Conservation (phyloP, 2,329 filamentous ascomycete species). For the Ophiostoma sp. region DNA sequence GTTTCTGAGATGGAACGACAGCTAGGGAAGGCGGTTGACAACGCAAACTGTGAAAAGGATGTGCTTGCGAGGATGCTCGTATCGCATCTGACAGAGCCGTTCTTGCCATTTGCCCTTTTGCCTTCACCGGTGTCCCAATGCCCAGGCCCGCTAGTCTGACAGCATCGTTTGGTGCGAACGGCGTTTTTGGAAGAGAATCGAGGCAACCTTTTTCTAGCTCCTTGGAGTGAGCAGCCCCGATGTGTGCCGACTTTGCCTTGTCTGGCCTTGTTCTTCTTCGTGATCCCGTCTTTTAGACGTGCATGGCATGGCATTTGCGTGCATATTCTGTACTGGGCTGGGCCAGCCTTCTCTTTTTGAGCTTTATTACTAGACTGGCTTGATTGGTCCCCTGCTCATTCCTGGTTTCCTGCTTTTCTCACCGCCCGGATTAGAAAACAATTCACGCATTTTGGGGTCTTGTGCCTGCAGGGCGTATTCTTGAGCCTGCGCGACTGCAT, state of each 20-base stretch:
- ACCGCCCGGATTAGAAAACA: slow-evolving; percentile 9
- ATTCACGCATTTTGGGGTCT: not conserved
- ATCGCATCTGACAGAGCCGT: not conserved
- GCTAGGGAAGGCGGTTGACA: not conserved
- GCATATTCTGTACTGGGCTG: not conserved
- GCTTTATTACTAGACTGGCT: too few relatives aligned
- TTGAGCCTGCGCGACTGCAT: not conserved
- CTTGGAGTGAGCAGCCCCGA: not conserved
- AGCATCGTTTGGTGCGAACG: not conserved
- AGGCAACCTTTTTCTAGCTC: not conserved
- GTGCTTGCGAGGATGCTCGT: too few relatives aligned
- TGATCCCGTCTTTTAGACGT: not conserved
- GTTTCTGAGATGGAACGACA: not conserved
- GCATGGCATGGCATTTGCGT: not conserved
- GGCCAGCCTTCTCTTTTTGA: not conserved
- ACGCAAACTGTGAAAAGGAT: too few relatives aligned
- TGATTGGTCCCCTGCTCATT: not conserved
- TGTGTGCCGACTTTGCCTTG: not conserved
- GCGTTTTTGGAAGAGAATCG: not conserved
- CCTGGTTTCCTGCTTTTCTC: not conserved
- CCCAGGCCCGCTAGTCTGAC: not conserved
- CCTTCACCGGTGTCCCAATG: not conserved
- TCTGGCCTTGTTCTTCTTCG: not conserved
- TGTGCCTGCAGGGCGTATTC: not conserved
- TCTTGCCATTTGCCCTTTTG: not conserved